Percentiles rank a stretch among this genome's conserved stretches.
phyloP scores from a whole-genome alignment of 352 stramenopile genomes.

The Pythium sukuiense region DNA sequence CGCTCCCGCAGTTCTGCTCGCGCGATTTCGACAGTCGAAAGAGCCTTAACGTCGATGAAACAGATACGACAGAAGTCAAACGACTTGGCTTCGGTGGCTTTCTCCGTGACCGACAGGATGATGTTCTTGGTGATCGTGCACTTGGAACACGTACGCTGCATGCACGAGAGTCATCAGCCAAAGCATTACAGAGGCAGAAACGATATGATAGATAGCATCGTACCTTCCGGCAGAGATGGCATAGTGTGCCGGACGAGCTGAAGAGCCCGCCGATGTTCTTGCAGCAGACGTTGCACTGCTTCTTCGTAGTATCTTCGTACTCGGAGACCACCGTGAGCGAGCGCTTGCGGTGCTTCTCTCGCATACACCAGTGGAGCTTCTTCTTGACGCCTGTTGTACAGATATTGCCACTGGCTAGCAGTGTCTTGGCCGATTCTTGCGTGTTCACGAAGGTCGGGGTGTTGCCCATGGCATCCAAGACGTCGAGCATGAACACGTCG shows the following conservation, averaged over 20 bases:
- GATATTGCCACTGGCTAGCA: conserved; percentile 30
- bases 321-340: conserved; percentile 6
- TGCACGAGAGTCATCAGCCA: background rate
- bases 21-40: conserved; percentile 16
- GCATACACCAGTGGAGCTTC: conserved; percentile 53
- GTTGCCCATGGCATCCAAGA: conserved; percentile 40
- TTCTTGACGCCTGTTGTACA: conserved; percentile 48
- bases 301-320: conserved; percentile 11
- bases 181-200: background rate
- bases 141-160: conserved; percentile 25
- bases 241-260: conserved; percentile 14
- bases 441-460: conserved; percentile 42
- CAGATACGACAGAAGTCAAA: conserved; percentile 24
- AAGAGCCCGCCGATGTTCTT: conserved; percentile 21
- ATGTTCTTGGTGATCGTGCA: conserved; percentile 21
- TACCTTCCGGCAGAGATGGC: conserved; percentile 27
- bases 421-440: conserved; percentile 40
- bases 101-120: conserved; percentile 19
- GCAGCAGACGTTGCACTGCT: conserved; percentile 20
- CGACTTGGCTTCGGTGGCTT: background rate
- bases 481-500: conserved; percentile 49
- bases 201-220: background rate
- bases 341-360: conserved; percentile 26
- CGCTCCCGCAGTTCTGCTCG: conserved; percentile 22
- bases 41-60: conserved; percentile 22